These are phyloP conservation scores for Kuraishia piskuri DNA, from an alignment of 805 yeast genomes.

Conservation along the genomic window DNA sequence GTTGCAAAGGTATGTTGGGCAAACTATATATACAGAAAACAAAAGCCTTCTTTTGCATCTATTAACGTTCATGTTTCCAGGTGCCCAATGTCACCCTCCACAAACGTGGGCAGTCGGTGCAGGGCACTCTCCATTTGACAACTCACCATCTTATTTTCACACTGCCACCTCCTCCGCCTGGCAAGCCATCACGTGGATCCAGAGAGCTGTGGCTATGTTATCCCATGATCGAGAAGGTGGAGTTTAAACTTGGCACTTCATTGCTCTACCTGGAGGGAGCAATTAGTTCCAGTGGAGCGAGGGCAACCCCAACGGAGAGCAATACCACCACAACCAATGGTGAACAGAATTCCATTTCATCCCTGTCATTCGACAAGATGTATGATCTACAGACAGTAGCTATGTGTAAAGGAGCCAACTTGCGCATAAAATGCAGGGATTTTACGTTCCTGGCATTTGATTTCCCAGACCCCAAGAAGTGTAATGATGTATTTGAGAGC, in stretches of 20 bases:
- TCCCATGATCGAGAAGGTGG: constrained; percentile 66
- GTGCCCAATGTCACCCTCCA: constrained; percentile 44
- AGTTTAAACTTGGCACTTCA: constrained; percentile 48
- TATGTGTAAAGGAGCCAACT: constrained; percentile 32
- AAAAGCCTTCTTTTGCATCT: constrained; percentile 8
- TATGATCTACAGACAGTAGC: constrained; percentile 12
- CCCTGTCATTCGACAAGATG: constrained; percentile 14
- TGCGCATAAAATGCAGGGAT: constrained; percentile 76
- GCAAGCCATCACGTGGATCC: constrained; percentile 12
- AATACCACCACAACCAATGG: constrained; percentile 4
- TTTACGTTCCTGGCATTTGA: constrained; percentile 76
- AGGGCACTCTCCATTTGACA: constrained; percentile 61
- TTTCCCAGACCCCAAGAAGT: constrained; percentile 47
- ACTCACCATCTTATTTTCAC: constrained; percentile 71
- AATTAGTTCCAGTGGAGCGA: neutral
- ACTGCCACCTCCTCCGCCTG: constrained; percentile 15
- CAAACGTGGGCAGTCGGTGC: constrained; percentile 45
- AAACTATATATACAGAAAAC: constrained; percentile 5
- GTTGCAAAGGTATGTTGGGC: constrained; percentile 35
- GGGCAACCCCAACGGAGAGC: neutral
- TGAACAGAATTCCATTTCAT: constrained; percentile 6
- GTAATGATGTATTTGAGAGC: constrained; percentile 66
- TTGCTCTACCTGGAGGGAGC: constrained; percentile 15
- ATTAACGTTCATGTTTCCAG: constrained; percentile 12
- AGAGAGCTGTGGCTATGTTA: constrained; percentile 89